A percentile compares a stretch with the other conserved stretches of the same genome.
These are phyloP conservation scores for Triticum turgidum DNA, from an alignment of 176 grass and related monocot species.

Conservation along the genomic window DNA sequence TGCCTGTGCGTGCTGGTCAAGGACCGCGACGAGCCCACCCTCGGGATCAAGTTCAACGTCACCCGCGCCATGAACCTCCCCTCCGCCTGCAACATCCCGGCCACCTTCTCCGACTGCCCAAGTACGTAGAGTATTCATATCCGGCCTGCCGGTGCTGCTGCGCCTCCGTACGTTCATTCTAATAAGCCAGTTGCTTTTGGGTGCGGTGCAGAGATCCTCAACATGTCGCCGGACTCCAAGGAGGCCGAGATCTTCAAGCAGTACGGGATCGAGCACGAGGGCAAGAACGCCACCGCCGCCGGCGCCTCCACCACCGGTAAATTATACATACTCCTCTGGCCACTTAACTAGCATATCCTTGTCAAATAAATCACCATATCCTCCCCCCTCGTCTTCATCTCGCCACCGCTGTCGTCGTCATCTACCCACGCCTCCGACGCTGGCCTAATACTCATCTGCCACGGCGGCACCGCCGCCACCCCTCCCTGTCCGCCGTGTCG, in stretches of 20 bases:
- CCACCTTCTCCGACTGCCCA: slow-evolving; percentile 72
- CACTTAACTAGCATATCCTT: too few species aligned
- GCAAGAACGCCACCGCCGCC: slow-evolving; percentile 15
- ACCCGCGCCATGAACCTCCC: slow-evolving; percentile 65
- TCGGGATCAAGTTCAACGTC: slow-evolving; percentile 77
- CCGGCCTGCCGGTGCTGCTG: neutral
- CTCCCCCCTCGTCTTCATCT: too few species aligned
- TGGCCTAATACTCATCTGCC: too few species aligned
- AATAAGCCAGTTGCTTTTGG: neutral
- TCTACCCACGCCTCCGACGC: too few species aligned
- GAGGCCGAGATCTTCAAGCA: slow-evolving; percentile 61
- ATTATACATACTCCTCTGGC: too few species aligned
- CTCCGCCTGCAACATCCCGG: slow-evolving; percentile 14
- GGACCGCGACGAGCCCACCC: slow-evolving; percentile 68
- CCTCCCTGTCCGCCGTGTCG: too few species aligned
- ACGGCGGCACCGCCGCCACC: too few species aligned
- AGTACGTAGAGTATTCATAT: slow-evolving; percentile 26
- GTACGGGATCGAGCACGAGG: slow-evolving; percentile 43
- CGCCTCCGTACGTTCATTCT: too few species aligned
- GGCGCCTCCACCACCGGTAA: neutral
- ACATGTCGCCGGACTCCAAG: slow-evolving; percentile 39
- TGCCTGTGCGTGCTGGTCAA: slow-evolving; percentile 82
- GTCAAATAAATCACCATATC: too few species aligned
- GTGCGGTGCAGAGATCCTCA: slow-evolving; percentile 36
- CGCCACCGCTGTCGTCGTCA: too few species aligned